These are phyloP conservation scores for Xanthoconium purpureum DNA, from an alignment of 768 basidiomycete species.

Conservation along the genomic window DNA sequence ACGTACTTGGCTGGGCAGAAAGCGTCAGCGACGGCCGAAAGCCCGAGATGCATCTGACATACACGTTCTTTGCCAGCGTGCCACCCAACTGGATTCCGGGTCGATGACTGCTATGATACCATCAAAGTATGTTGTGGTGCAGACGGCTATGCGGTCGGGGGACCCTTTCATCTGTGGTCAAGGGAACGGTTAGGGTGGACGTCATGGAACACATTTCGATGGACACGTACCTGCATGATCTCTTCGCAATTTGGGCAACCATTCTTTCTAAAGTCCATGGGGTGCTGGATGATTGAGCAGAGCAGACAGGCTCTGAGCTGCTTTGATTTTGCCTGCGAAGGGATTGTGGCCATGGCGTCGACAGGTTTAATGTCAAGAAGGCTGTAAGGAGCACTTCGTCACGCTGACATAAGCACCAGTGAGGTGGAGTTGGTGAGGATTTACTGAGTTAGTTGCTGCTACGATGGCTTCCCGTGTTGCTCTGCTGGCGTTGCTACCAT, in stretches of 20 bases:
- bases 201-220: neutral
- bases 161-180: slow-evolving; percentile 77
- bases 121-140: slow-evolving; percentile 92
- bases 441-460: neutral
- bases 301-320: slow-evolving; percentile 87
- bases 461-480: slow-evolving; percentile 48
- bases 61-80: slow-evolving; percentile 95
- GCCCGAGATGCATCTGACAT: slow-evolving; percentile 29
- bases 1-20: slow-evolving; percentile 73
- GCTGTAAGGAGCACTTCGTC: too few species aligned
- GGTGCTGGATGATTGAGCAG: slow-evolving; percentile 86
- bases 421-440: neutral
- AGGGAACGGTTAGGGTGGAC: neutral
- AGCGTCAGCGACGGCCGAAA: slow-evolving; percentile 1
- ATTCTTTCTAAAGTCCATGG: slow-evolving; percentile 74
- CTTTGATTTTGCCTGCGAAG: slow-evolving; percentile 60
- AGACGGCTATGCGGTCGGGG: slow-evolving; percentile 75
- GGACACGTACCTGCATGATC: slow-evolving; percentile 71
- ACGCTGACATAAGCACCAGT: neutral
- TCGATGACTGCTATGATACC: slow-evolving; percentile 86
- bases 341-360: slow-evolving; percentile 44
- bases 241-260: slow-evolving; percentile 99
- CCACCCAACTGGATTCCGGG: slow-evolving; percentile 91
- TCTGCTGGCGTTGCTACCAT: slow-evolving; percentile 44
- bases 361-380: too few species aligned